Base-by-base conservation (phyloP, 495 filamentous ascomycete genomes). In the Lasiosphaeris hirsuta region DNA sequence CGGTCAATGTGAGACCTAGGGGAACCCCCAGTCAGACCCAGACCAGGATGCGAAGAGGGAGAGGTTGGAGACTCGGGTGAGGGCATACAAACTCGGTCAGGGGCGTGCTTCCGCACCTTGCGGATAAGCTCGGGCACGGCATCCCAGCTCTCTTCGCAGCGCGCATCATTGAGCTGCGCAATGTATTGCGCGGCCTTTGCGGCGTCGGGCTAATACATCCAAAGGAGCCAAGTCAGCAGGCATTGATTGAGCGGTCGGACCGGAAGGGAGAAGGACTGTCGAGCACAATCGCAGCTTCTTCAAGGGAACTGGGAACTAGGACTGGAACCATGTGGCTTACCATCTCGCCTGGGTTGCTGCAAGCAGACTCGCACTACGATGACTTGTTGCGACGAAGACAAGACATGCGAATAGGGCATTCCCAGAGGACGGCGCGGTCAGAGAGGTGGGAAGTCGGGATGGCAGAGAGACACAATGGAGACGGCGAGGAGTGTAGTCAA, bases 31-130 rank as follows among this genome's bases (percentile, higher is more conserved):
- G 14, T 39, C 13, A 55, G 38, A 17, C 44, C 59, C 46, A 62
- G 58, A 41, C 41, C 23, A 30, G 2, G 23, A 30, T 5, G 23
- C 23, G 5, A 15, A 38, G 38, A 3, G 53, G 23, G 14, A 14
- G 40, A 17, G 10, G 30, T 14, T 45, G 46, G 37, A 23, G 40
- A 23, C 51, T 54, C 38, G 52, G 37, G 30, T 59, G 59, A 63
- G 43, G 52, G 68, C 81, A 57, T 86, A 97, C 94, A 97, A 69
- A 81, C 81, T 65, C 88, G 85, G 35, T 92, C 85, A 44, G 91
- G 87, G 58, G 91, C 90, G 81, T 97, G 93, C 66, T 97, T 97
- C 63, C 84, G 87, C 58, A 97, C 82, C 73, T 98, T 97, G 62
- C 91, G 83, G 62, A 89, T 84, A 58, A 96, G 77, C 74, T 97